These are phyloP conservation scores for Suhomyces xylopsoci DNA, from an alignment of 805 yeast species.

Conservation along the genomic window DNA sequence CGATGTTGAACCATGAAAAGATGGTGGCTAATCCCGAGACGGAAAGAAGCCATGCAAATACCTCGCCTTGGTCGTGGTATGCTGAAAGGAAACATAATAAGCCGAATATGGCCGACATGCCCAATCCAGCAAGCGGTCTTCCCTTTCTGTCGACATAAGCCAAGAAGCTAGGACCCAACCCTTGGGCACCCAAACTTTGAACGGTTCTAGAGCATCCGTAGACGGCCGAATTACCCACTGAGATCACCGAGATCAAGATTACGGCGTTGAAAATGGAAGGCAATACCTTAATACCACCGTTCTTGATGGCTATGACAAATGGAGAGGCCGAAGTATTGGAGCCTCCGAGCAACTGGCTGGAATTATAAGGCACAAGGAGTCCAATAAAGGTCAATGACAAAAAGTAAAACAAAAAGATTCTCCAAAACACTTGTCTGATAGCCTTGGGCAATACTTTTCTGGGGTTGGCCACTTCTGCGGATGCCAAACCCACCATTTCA, in stretches of 20 bases:
- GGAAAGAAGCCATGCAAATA: conserved; percentile 30
- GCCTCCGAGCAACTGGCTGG: conserved; percentile 18
- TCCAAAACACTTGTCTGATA: conserved; percentile 43
- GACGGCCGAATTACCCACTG: conserved; percentile 29
- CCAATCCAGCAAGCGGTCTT: conserved; percentile 15
- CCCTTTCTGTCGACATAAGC: conserved; percentile 17
- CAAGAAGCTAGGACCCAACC: conserved; percentile 12
- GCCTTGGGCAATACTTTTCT: conserved; percentile 39
- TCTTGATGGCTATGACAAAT: conserved; percentile 28
- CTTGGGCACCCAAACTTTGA: conserved; percentile 15
- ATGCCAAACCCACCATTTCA: conserved; percentile 38
- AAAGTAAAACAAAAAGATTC: conserved; percentile 40
- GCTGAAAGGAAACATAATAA: conserved; percentile 16
- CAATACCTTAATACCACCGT: conserved; percentile 23
- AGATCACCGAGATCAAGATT: conserved; percentile 25
- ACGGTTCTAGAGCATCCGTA: conserved; percentile 24
- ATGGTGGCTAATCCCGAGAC: conserved; percentile 35
- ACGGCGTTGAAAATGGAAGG: conserved; percentile 28
- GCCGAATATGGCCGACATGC: conserved; percentile 13
- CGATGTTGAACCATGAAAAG: conserved; percentile 35
- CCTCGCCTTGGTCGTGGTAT: conserved; percentile 11
- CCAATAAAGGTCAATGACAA: conserved; percentile 22
- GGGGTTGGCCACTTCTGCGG: conserved; percentile 41
- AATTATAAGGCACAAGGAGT: conserved; percentile 20
- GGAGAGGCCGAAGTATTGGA: conserved; percentile 22